Base-by-base conservation (phyloP, 805 yeast genomes). In the Ogataea paraovalis region DNA sequence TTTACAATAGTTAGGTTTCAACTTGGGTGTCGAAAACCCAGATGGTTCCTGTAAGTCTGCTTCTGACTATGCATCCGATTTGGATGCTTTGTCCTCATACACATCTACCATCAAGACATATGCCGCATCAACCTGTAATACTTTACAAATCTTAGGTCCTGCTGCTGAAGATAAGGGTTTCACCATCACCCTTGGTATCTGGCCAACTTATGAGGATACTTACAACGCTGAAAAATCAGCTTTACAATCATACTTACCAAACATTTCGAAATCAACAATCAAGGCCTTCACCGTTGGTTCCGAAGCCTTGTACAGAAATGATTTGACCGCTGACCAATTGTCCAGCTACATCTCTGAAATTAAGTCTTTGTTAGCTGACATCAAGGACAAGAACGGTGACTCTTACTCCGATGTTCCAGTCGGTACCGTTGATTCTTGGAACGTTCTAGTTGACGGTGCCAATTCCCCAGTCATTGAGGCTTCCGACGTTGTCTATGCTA, bases 371-470 rank as follows among this genome's bases (percentile, higher is more conserved):
- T 64, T 92, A 49, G 63, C 73, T 28, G 76, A 66, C 54, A 82
- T 91, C 65, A 72, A 74, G 49, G 97, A 89, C 70, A 83, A 84
- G 62, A 74, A 87, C 58, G 98, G 97, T 59, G 73, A 83, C 60
- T 79, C 92, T 22, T 90, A 85, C 69, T 62, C 76, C 46, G 76
- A 76, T 54, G 76, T 78, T 42, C 87, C 82, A 52, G 96, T 92
- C 54, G 98, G 98, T 55, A 83, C 91, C 48, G 97, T 89, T 55
- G 98, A 92, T 71, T 90, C 97, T 2, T 92, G 98, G 98, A 87
- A 92, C 69, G 76, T 87, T 53, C 68, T 87, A 53, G 96, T 90
- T 56, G 96, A 88, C 61, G 94, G 85, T 61, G 80, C 75, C 57
- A 74, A 83, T 55, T 59, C 70, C 44, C 79, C 85, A 22, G 96